Base-by-base conservation (phyloP, 1,284 basidiomycete species). In the Coniferiporia weirii region DNA sequence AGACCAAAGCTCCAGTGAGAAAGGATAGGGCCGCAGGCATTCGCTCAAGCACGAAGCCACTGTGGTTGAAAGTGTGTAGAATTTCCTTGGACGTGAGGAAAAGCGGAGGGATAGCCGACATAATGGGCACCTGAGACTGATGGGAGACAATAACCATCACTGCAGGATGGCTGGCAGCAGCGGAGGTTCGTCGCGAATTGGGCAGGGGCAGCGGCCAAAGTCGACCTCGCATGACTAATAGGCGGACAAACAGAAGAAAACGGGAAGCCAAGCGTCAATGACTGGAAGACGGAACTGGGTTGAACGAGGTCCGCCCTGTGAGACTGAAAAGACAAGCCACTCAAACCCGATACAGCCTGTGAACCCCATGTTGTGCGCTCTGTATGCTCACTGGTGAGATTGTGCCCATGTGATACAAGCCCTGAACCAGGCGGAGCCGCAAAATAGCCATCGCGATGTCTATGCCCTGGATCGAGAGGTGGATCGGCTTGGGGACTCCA, bases 401-500 rank as follows among this genome's bases (percentile, higher is more conserved):
- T 35, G 13, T 48, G 35, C 8, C 73, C 72, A 60, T 71, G 70
- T 56, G 73, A 68, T 56, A 69, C 66, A 61, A 76, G 61, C n/a
- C 66, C 64, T 10, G 64, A 57, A 45, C 68, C 47, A 56, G 20
- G 64, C 34, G 50, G 60, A 36, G 86, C 82, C 13, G 87, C 83
- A 48, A 85, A 73, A 61, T 89, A 89, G 48, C 83, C 79, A 1
- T 79, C 79, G 47, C 69, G 68, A 56, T 81, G 76, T 64, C 75
- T 79, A 53, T 73, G 72, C 57, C 79, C 76, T 45, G 81, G 79
- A 46, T 80, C 70, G 59, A 91, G 81, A 20, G 86, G 87, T 64
- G 89, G 87, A 66, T 90, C 88, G 13, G 78, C 85, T 9, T 82
- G 79, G 52, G 89, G 88, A 66, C 86, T 89, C 89, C 89, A 91